Evolutionary conservation across 2,329 filamentous ascomycete genomes (phyloP), one percentile per base, ranked within the genome.

Genomic region (Pseudogymnoascus sp.): DNA sequence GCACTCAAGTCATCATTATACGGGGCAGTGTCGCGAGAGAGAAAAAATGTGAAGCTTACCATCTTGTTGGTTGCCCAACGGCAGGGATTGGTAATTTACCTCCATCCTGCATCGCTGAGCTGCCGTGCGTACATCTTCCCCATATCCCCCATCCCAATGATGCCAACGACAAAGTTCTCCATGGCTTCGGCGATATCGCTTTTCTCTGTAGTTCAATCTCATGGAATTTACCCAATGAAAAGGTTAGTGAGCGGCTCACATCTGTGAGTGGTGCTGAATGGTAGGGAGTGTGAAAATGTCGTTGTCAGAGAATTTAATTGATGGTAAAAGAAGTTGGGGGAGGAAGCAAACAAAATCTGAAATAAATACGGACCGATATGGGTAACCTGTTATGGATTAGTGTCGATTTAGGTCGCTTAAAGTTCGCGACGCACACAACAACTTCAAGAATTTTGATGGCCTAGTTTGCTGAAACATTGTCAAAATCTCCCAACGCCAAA

Each of bases 101-200:
- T 96, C 92, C 94, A 99, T 70, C 94, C 94, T 71, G 92, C 94
- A 71, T 84, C 83, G 74, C 90, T 91, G 69, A 99, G 82, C 71
- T 85, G 84, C 70, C 88, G 84, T 70, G 94, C 90, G 74, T 99
- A 99, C 90, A 99, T 95, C 81, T 88, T 95, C 70, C 94, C 94
- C 94, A 99, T 99, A 71, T 96, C 92, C 65, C 94, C 94, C 92
- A 99, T 96, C 63, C 94, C 94, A 72, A 99, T 99, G 71, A 99
- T 88, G 66, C 94, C 94, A 66, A 99, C 82, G 64, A 87, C 84
- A 72, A 90, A 90, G 70, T 82, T 79, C 7, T 67, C 63, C 63
- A 68, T 67, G 28, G 30, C 60, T 8, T 37, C 61, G 28, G 39
- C 35, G 28, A 64, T 55, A 45, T 59, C 21, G 57, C 35, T 41